These are phyloP conservation scores for Quercus lobata DNA, from an alignment of 331 rosid species.

Conservation along the genomic window DNA sequence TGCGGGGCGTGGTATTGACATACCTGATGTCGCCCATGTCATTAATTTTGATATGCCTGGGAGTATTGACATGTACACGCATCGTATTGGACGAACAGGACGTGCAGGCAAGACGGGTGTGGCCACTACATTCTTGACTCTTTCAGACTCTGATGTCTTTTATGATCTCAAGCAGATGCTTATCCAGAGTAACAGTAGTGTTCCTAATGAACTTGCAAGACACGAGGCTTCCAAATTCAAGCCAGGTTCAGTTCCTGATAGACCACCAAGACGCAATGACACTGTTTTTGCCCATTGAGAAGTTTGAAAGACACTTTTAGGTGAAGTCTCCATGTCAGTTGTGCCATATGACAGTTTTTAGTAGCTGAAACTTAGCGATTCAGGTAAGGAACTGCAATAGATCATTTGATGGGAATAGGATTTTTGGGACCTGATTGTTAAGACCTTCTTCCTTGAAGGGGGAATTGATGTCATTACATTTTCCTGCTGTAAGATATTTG, in stretches of 20 bases:
- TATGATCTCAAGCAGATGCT: conserved; percentile 94
- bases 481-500: conserved; percentile 19
- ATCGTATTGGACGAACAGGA: conserved; percentile 82
- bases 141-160: conserved; percentile 68
- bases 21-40: conserved; percentile 89
- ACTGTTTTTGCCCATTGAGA: conserved; percentile 60
- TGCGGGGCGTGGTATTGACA: conserved; percentile 88
- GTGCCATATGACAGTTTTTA: conserved; percentile 2
- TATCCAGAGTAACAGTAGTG: conserved; percentile 39
- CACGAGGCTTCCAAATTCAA: conserved; percentile 67
- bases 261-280: conserved; percentile 83
- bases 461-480: conserved; percentile 16
- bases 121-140: conserved; percentile 74
- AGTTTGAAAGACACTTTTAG: conserved; percentile 4
- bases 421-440: conserved; percentile 19
- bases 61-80: conserved; percentile 72
- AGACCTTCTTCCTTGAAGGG: background rate
- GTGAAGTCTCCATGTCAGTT: background rate
- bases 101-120: conserved; percentile 86
- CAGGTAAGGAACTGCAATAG: conserved; percentile 25
- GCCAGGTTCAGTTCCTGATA: conserved; percentile 73
- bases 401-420: conserved; percentile 6
- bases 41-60: conserved; percentile 87
- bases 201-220: conserved; percentile 48
- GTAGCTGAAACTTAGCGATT: conserved; percentile 17